phyloP scores from a whole-genome alignment of 352 stramenopile genomes.

The Poterioochromonas sp. region DNA sequence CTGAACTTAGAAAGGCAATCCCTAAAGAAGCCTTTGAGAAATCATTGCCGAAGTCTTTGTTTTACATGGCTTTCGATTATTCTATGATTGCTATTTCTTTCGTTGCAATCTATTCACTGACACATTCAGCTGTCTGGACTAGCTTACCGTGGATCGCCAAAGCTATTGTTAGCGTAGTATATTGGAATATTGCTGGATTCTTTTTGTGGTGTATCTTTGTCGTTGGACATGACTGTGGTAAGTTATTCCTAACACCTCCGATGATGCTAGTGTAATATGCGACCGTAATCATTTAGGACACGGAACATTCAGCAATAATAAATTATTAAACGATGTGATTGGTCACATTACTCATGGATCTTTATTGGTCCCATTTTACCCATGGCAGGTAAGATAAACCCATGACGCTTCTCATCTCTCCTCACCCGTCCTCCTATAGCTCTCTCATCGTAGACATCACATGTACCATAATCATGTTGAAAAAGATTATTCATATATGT shows the following conservation, averaged over 20 bases:
- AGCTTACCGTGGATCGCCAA: not conserved
- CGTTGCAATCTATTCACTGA: constrained; percentile 29
- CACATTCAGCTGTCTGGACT: constrained; percentile 38
- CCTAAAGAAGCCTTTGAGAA: constrained; percentile 26
- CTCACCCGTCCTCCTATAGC: constrained; percentile 46
- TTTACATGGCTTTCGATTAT: constrained; percentile 49
- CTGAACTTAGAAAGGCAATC: constrained; percentile 1
- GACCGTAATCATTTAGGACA: no score
- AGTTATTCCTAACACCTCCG: constrained; percentile 43
- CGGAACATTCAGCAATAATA: constrained; percentile 40
- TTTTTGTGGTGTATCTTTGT: constrained; percentile 56
- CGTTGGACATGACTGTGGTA: constrained; percentile 49
- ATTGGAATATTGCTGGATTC: constrained; percentile 46
- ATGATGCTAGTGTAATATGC: constrained; percentile 47
- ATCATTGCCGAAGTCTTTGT: constrained; percentile 38
- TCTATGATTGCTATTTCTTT: constrained; percentile 41
- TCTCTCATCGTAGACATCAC: constrained; percentile 56
- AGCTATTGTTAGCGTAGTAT: constrained; percentile 21
- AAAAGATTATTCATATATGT: constrained; percentile 60
- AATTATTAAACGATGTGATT: constrained; percentile 55
- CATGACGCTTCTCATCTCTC: constrained; percentile 43
- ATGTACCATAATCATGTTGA: constrained; percentile 60
- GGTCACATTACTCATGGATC: constrained; percentile 59
- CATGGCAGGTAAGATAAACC: constrained; percentile 37
- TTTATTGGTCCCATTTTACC: constrained; percentile 48